Percentiles rank a stretch among this genome's conserved stretches.
Evolutionary conservation across 2,329 filamentous ascomycete genomes (phyloP).

Genomic region (Botrytis medusae): DNA sequence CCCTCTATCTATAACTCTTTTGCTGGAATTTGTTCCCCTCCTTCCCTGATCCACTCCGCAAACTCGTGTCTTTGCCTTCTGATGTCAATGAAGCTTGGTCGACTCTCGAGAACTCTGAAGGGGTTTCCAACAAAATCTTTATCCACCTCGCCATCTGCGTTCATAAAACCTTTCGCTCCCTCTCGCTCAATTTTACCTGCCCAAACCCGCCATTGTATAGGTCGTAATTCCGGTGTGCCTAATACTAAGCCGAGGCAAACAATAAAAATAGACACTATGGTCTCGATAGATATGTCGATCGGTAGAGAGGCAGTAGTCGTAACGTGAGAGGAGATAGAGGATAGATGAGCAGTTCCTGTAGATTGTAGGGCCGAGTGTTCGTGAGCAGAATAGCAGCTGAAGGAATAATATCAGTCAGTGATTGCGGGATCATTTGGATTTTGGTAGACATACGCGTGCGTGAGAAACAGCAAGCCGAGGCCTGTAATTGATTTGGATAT

Average conservation of each 20-base stretch:
- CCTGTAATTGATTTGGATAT: constrained; percentile 69
- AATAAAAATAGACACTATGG: constrained; percentile 74
- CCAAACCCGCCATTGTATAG: constrained; percentile 81
- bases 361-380: constrained; percentile 80
- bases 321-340: constrained; percentile 46
- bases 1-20: constrained; percentile 12
- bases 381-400: constrained; percentile 92
- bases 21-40: constrained; percentile 24
- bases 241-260: constrained; percentile 82
- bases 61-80: constrained; percentile 79
- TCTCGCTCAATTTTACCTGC: constrained; percentile 81
- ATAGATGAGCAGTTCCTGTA: constrained; percentile 50
- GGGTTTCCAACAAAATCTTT: constrained; percentile 74
- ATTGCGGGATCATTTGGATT: constrained; percentile 7
- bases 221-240: constrained; percentile 73
- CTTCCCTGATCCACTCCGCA: constrained; percentile 64
- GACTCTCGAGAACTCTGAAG: constrained; percentile 74
- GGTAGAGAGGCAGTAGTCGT: constrained; percentile 58
- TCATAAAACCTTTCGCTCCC: constrained; percentile 59
- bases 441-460: constrained; percentile 71
- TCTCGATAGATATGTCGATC: constrained; percentile 84
- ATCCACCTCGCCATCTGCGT: constrained; percentile 63
- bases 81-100: constrained; percentile 85
- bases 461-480: constrained; percentile 74
- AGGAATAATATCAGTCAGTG: constrained; percentile 9